Conservation (phyloP, 805 yeast species). For the Naumovozyma castellii region DNA sequence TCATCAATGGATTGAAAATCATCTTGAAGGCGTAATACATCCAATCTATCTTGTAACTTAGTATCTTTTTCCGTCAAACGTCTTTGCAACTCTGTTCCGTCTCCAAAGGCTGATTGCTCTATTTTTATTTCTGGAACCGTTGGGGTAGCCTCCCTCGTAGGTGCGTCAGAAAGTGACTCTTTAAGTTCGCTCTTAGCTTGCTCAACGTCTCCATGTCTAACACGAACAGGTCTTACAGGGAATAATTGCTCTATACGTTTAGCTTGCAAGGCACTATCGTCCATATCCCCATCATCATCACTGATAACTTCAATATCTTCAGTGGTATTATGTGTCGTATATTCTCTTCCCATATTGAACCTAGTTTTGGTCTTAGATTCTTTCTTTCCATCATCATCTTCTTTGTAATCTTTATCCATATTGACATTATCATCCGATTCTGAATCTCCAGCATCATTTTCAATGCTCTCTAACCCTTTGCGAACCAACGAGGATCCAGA, state of each 20-base stretch:
- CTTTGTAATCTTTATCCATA: conserved; percentile 8
- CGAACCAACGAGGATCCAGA: conserved; percentile 13
- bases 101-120: conserved; percentile 7
- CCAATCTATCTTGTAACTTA: conserved; percentile 23
- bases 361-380: conserved; percentile 23
- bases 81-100: conserved; percentile 10
- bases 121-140: conserved; percentile 13
- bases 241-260: conserved; percentile 34
- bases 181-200: conserved; percentile 27
- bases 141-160: conserved; percentile 26
- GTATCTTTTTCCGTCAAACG: conserved; percentile 18
- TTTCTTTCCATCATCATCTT: conserved; percentile 30
- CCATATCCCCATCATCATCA: conserved; percentile 17
- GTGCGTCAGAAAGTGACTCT: conserved; percentile 18
- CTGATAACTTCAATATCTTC: conserved; percentile 12
- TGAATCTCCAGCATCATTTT: conserved; percentile 25
- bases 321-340: conserved; percentile 34
- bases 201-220: conserved; percentile 34
- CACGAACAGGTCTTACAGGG: conserved; percentile 63
- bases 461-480: conserved; percentile 18
- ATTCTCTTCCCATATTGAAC: conserved; percentile 58
- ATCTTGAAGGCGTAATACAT: conserved; percentile 19
- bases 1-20: conserved; percentile 26
- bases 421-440: conserved; percentile 30
- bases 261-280: conserved; percentile 21